Evolutionary conservation across 352 stramenopile species (phyloP), one percentile per base, ranked within the genome.

Genomic region (Phytopythium litorale): DNA sequence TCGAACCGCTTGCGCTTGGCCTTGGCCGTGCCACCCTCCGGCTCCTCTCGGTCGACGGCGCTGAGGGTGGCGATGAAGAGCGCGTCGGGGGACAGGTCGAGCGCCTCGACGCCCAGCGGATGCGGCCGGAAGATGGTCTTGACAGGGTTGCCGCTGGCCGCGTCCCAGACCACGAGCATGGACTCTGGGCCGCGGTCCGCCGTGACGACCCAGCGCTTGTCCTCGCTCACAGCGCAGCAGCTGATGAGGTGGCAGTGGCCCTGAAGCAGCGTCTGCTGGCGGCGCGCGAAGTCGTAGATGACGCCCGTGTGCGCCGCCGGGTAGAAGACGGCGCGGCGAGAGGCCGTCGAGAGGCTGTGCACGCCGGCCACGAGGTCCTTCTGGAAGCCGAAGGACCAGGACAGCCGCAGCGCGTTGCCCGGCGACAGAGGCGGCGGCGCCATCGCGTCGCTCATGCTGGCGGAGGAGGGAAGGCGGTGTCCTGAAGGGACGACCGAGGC

Each of bases 191-290:
- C 92, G 4, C 73, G 69, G 56, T 98, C 93, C 15, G 87, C 91
- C 40, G 92, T 98, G 46, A 95, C 90, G 60, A 98, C 91, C 88
- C 88, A 98, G 23, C 89, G 86, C 73, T 98, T 98, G 76, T 97
- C 89, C 35, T 94, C 78, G 65, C 88, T 97, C 23, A 98, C 89
- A 28, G 80, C 82, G 58, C 85, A 96, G 66, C 81, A 90, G 9
- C 76, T 90, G 71, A 98, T 98, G 16, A 85, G 78, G 49, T 98
- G 95, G 62, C 89, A 98, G 68, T 97, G 91, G 4, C 87, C 89
- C 70, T 98, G 93, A 8, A 98, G 72, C 25, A 98, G 74, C 53
- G 68, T 76, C 65, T 98, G 92, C 55, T 81, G 89, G 6, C 91
- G 80, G 38, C 80, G 72, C 11, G 82, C 79, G 45, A 95, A 97